These are phyloP conservation scores for Artomyces pyxidatus DNA, from an alignment of 768 basidiomycete species.

Conservation along the genomic window DNA sequence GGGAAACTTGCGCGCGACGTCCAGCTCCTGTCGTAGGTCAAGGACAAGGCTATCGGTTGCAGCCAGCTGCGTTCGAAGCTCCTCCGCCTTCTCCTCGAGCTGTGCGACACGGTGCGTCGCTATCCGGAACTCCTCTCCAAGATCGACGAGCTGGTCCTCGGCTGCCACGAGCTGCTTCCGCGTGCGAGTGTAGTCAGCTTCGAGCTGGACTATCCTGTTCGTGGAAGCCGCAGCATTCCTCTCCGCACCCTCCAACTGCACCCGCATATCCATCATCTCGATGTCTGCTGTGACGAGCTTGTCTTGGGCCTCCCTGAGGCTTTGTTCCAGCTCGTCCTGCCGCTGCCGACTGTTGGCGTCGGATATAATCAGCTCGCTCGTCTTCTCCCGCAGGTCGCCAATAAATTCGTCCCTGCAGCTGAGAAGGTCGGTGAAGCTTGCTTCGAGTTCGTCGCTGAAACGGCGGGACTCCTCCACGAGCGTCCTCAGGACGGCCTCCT, in stretches of 20 bases:
- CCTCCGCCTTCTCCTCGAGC: conserved; percentile 10
- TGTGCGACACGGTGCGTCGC: conserved; percentile 2
- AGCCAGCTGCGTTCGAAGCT: conserved; percentile 3
- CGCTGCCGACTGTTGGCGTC: conserved; percentile 1
- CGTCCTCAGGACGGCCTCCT: conserved; percentile 4
- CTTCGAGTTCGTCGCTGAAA: conserved; percentile 12
- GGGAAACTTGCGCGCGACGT: background rate
- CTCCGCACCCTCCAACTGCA: conserved; percentile 13
- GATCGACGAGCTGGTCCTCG: conserved; percentile 7
- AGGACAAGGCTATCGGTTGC: conserved; percentile 1
- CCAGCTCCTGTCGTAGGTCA: conserved; percentile 10
- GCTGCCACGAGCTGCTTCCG: conserved; percentile 5
- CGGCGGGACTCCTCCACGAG: conserved; percentile 12
- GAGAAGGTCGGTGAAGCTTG: conserved; percentile 4
- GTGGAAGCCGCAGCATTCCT: conserved; percentile 13
- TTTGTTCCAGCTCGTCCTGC: conserved; percentile 7
- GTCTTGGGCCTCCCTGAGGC: conserved; percentile 7
- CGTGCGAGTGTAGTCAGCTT: conserved; percentile 4
- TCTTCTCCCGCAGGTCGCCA: conserved; percentile 10
- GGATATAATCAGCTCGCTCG: conserved; percentile 2
- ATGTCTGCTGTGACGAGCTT: conserved; percentile 10
- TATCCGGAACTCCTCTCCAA: conserved; percentile 6
- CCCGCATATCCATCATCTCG: conserved; percentile 13
- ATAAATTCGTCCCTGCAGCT: conserved; percentile 16
- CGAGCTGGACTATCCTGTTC: conserved; percentile 17